Evolutionary conservation across 257 asterid species (phyloP), one percentile per base, ranked within the genome.

Genomic region (Lycium barbarum): DNA sequence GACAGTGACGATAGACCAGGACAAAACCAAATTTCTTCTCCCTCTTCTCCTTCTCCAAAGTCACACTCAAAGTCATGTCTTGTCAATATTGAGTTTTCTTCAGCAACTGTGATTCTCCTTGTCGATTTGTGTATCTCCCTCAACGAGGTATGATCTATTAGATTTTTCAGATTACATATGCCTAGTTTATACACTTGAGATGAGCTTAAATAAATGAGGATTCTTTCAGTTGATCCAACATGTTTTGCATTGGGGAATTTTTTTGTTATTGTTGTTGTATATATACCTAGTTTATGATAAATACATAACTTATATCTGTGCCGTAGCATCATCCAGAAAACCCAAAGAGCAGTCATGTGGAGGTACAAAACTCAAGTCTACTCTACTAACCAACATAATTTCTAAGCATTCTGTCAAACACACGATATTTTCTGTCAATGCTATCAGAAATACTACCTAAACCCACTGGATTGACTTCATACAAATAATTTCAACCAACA

Each of bases 31-130:
- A 6, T 53, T 45, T 49, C 40, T 47, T 73, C n/a, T 73, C 59
- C 59, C 59, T 47, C 59, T 20, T 73, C 15, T 18, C 59, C 55
- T 73, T 73, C 80, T 73, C 80, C 80, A 43, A 73, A 45, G 38
- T 73, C 2, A 45, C 59, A 45, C 58, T 45, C 55, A 70, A 70
- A 17, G 54, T 40, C 55, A 70, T 70, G 15, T 70, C 55, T 3
- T 40, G 55, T 70, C 51, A 38, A 18, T 18, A 40, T 51, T 18
- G 35, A 71, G 79, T 9, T 43, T 18, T 17, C 79, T 45, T 40
- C 79, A 43, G 57, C 18, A 71, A 71, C 35, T 18, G 55, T 71
- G 55, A 13, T 18, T 43, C 36, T 43, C 80, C 80, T 72, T 22
- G 43, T 72, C 36, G 0, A 72, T 43, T 72, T 4, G 33, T 2